Evolutionary conservation across 108 stramenopile genomes (phyloP), one percentile per base, ranked within the genome.

Genomic region (Fistulifera pelliculosa): DNA sequence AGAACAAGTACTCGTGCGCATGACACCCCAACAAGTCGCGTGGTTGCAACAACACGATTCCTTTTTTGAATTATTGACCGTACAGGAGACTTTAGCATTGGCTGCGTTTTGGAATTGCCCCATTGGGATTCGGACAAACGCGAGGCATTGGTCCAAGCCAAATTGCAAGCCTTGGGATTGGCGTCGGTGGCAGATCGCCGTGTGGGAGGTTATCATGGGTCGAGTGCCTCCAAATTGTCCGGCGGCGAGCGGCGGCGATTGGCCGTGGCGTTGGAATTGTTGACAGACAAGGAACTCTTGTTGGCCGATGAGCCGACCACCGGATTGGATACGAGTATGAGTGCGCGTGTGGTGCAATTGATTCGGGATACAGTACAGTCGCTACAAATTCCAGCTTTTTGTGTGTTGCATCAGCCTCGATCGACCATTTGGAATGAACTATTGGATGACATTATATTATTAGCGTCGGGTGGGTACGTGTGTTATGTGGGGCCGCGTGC

Each of bases 191-290:
- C 68, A 11, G 61, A 85, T 62, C 55, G 80, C 7, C 43, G 38
- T 10, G 70, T 93, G 49, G 88, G 86, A 13, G 71, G 77, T 49
- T 45, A 19, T 45, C 16, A 45, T 21, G 21, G 21, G 3, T 19
- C 79, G 19, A 56, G 76, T 12, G 41, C 52, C 55, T 38, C 69
- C 27, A 53, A 61, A 18, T 56, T 94, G 28, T 77, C 75, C 47
- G 93, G 93, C 15, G 93, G 93, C 0, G 93, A 94, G 60, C 73
- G 83, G 38, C 73, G 88, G 13, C 68, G 93, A 27, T 56, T 90
- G 0, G 82, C 75, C 14, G 76, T 90, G n/a, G 93, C 84, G 8
- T 27, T 77, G 13, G 88, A 94, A 65, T 54, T 94, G 27, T 22
- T 60, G 26, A 49, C 47, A 4, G 47, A 60, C 15, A 49, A 19